Evolutionary conservation across 2,329 filamentous ascomycete species (phyloP).

Genomic region (Botrytis elliptica): DNA sequence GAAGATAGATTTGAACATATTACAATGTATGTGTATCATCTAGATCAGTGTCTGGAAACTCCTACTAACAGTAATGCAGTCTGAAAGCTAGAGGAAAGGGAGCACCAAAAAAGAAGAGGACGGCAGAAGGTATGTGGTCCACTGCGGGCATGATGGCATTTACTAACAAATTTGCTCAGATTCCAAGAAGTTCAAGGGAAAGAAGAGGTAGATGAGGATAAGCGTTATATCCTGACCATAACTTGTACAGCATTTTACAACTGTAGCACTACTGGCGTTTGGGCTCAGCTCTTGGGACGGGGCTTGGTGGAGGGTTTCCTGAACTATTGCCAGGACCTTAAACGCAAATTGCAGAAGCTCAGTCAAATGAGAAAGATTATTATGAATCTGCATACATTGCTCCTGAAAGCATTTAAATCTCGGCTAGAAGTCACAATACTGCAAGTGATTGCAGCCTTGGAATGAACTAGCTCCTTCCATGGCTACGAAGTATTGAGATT

Average conservation of each 20-base stretch:
- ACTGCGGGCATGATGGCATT: not conserved
- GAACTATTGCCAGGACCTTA: not conserved
- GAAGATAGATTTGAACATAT: constrained; percentile 62
- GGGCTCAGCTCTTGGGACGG: not conserved
- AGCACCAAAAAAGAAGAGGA: constrained; percentile 84
- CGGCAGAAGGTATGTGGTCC: constrained; percentile 42
- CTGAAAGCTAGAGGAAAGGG: constrained; percentile 81
- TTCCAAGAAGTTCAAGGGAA: constrained; percentile 47
- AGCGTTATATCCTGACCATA: constrained; percentile 23
- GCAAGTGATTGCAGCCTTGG: constrained; percentile 1
- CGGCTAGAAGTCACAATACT: not conserved
- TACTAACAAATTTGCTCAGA: constrained; percentile 35
- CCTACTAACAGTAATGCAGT: constrained; percentile 46
- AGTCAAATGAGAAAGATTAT: constrained; percentile 12
- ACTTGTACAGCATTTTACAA: constrained; percentile 32
- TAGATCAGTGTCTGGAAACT: constrained; percentile 61
- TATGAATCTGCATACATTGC: not conserved
- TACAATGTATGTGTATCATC: constrained; percentile 15
- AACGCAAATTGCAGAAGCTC: constrained; percentile 11
- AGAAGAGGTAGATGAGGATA: constrained; percentile 43
- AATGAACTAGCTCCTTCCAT: not conserved
- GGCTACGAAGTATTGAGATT: not conserved
- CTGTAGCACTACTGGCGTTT: constrained; percentile 38
- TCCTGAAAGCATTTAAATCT: not conserved
- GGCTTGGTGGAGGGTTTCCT: not conserved